Evolutionary conservation across 345 rosid species (phyloP).

Genomic region (Balakata baccata): DNA sequence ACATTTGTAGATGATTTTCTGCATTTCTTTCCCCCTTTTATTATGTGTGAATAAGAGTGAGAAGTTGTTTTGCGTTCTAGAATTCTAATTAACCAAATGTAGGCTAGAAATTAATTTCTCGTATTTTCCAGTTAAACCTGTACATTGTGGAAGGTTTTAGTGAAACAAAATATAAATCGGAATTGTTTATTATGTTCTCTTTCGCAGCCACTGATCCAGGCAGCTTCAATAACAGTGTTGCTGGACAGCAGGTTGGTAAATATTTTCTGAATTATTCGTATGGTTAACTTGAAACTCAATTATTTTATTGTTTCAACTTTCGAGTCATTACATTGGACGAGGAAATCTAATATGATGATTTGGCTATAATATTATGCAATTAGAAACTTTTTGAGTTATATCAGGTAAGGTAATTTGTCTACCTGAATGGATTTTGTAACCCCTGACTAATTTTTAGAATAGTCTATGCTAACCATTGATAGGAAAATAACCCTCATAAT

Average conservation of each 20-base stretch:
- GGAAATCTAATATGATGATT: not conserved
- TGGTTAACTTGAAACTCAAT: not conserved
- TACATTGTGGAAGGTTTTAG: not conserved
- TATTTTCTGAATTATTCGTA: not conserved
- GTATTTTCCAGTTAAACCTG: not conserved
- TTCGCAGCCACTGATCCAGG: conserved; percentile 75
- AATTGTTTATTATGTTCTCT: not conserved
- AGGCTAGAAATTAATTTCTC: not conserved
- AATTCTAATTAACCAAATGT: not conserved
- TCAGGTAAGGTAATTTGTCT: not conserved
- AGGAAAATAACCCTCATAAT: not conserved
- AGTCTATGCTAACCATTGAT: not conserved
- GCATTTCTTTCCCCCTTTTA: not conserved
- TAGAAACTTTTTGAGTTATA: not conserved
- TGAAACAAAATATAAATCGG: not conserved
- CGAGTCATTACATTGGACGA: not conserved
- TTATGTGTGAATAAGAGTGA: not conserved
- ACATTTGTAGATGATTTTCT: not conserved
- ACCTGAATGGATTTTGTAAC: not conserved
- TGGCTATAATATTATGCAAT: not conserved
- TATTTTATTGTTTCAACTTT: not conserved
- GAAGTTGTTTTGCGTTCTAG: not conserved
- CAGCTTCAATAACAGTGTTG: conserved; percentile 85
- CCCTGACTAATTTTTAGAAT: not conserved
- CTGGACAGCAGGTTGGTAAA: conserved; percentile 66